These are phyloP conservation scores for Ustilago bromivora DNA, from an alignment of 1,284 basidiomycete species.

Conservation along the genomic window DNA sequence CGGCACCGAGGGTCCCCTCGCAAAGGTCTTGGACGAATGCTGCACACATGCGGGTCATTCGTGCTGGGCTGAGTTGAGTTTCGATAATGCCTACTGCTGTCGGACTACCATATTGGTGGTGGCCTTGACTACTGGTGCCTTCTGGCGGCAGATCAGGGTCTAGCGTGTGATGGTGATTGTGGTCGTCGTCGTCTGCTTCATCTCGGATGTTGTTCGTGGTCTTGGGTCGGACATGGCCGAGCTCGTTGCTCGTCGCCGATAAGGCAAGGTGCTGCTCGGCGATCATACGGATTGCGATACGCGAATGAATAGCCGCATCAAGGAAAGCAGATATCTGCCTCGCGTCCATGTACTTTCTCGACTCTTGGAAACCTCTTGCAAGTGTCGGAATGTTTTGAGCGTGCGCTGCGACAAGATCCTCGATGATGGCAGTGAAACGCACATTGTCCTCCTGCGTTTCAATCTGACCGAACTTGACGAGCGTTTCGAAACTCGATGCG, in stretches of 20 bases:
- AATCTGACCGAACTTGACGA: slow-evolving; percentile 78
- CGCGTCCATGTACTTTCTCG: slow-evolving; percentile 82
- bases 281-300: slow-evolving; percentile 87
- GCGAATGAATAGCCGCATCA: slow-evolving; percentile 84
- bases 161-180: slow-evolving; percentile 21
- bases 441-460: slow-evolving; percentile 78
- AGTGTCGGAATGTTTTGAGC: slow-evolving; percentile 88
- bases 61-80: slow-evolving; percentile 68
- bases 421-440: slow-evolving; percentile 77
- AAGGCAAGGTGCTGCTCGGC: slow-evolving; percentile 92
- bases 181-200: neutral
- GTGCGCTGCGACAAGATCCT: slow-evolving; percentile 80
- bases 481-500: slow-evolving; percentile 79
- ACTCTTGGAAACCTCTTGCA: slow-evolving; percentile 91
- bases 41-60: slow-evolving; percentile 70
- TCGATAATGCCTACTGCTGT: slow-evolving; percentile 66
- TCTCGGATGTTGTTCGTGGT: slow-evolving; percentile 15
- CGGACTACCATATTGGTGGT: slow-evolving; percentile 49
- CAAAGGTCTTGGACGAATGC: slow-evolving; percentile 84
- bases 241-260: slow-evolving; percentile 37
- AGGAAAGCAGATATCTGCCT: slow-evolving; percentile 82
- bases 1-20: slow-evolving; percentile 83
- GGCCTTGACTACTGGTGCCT: slow-evolving; percentile 23
- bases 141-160: slow-evolving; percentile 44
- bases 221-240: slow-evolving; percentile 6